Evolutionary conservation across 805 yeast species (phyloP), one percentile per base, ranked within the genome.

Genomic region (Cyberlindnera meyerae): DNA sequence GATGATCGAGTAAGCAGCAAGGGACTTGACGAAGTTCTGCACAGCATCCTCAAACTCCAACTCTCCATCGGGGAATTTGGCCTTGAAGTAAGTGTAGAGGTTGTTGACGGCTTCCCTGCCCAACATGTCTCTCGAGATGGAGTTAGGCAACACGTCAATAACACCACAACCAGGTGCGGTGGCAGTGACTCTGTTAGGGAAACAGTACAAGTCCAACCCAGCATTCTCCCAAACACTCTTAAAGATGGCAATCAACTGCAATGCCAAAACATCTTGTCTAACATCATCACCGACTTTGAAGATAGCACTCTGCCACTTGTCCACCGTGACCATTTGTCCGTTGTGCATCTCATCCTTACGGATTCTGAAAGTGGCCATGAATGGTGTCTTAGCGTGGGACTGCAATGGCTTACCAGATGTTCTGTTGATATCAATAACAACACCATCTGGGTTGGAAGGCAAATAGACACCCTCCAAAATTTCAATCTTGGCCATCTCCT

Each of bases 81-180:
- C 79, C 29, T 79, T 77, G 62, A 82, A 93, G 63, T 90, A 93
- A 55, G 90, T 96, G 56, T 86, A 88, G 37, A 93, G 68, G 3
- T 97, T 98, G 61, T 93, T 93, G 18, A 93, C 98, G 1, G 98
- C 98, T 57, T 93, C 99, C 54, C 99, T 77, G 28, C 99, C 99
- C 35, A 93, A 71, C 97, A 93, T 90, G 63, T 93, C 99, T 64
- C 99, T 78, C 29, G 96, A 87, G 18, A 87, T 81, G 6, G 97
- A 82, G 57, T 90, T 85, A 24, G 98, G 98, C 47, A 93, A 71
- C 22, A 94, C 98, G 58, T 94, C 99, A 65, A 93, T 93, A 29
- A 93, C 95, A 62, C 99, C 99, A 66, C 97, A 89, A 0, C 99
- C 98, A 1, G 98, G 97, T 3, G 96, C 96, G 8, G 99, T 93